phyloP scores from a whole-genome alignment of 2,329 filamentous ascomycete species.

The Albifimbria verrucaria region DNA sequence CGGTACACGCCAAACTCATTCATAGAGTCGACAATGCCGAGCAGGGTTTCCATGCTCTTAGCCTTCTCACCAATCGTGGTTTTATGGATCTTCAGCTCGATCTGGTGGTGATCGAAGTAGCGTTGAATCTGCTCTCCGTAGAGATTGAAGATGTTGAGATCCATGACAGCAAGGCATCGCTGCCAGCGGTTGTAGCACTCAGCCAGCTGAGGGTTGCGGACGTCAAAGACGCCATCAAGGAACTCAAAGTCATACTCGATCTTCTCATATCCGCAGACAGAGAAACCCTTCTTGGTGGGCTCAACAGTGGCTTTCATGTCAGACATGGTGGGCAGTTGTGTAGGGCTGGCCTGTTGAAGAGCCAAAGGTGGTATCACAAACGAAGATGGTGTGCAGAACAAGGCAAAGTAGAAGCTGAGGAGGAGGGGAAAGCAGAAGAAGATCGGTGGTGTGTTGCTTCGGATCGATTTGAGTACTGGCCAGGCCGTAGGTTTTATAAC shows the following conservation, averaged over 20 bases:
- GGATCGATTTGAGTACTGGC: background rate
- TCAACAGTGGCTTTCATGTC: conserved; percentile 64
- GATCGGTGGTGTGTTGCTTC: background rate
- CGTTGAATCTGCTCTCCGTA: conserved; percentile 63
- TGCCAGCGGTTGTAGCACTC: conserved; percentile 64
- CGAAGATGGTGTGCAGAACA: too few relatives aligned
- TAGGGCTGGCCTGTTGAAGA: background rate
- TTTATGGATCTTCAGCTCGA: conserved; percentile 64
- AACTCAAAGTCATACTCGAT: conserved; percentile 75
- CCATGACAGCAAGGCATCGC: conserved; percentile 65
- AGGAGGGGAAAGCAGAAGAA: background rate
- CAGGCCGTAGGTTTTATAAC: background rate
- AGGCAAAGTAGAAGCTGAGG: background rate
- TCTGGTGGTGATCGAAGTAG: conserved; percentile 64
- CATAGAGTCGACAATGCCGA: conserved; percentile 71
- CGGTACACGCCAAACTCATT: conserved; percentile 68
- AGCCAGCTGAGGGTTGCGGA: conserved; percentile 57
- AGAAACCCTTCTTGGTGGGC: conserved; percentile 63
- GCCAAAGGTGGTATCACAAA: background rate
- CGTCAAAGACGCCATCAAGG: conserved; percentile 65
- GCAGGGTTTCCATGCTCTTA: conserved; percentile 67
- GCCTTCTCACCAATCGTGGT: conserved; percentile 74
- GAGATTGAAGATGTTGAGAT: conserved; percentile 66
- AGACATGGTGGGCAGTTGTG: conserved; percentile 50
- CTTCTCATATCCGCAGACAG: conserved; percentile 71